Conservation (phyloP, 495 filamentous ascomycete genomes). For the Rhizodiscina lignyota region DNA sequence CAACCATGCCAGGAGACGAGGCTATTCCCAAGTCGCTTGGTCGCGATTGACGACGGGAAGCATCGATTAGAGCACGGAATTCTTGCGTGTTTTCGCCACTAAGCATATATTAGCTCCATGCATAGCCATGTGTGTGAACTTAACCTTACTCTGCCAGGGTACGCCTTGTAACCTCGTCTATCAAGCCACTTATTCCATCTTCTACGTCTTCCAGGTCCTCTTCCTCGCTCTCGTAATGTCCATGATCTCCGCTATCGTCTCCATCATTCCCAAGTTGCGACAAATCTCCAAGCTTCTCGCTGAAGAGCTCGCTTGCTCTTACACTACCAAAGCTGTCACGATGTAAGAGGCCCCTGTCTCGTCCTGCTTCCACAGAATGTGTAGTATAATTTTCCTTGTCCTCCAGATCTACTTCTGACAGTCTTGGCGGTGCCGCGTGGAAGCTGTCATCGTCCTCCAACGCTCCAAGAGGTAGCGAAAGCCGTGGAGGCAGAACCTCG, state of each 20-base stretch:
- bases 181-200: not conserved
- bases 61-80: constrained; percentile 11
- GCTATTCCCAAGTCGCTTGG: constrained; percentile 10
- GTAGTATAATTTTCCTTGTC: constrained; percentile 35
- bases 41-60: constrained; percentile 8
- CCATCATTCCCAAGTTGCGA: constrained; percentile 5
- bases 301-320: too few relatives aligned
- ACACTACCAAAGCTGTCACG: constrained; percentile 8
- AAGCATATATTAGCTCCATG: too few relatives aligned
- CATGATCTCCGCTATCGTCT: not conserved
- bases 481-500: constrained; percentile 42
- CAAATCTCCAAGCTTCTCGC: too few relatives aligned
- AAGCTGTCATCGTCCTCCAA: constrained; percentile 34
- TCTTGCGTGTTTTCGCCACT: constrained; percentile 13
- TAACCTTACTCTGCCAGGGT: too few relatives aligned
- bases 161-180: not conserved
- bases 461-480: constrained; percentile 56
- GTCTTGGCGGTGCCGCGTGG: constrained; percentile 32
- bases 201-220: not conserved
- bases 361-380: too few relatives aligned
- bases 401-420: constrained; percentile 54
- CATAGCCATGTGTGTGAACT: too few relatives aligned
- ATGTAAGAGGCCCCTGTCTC: too few relatives aligned
- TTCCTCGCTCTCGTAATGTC: not conserved
- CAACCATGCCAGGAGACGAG: not conserved